Conservation (phyloP, 176 grass and related monocot species). For the Triticum dicoccoides region DNA sequence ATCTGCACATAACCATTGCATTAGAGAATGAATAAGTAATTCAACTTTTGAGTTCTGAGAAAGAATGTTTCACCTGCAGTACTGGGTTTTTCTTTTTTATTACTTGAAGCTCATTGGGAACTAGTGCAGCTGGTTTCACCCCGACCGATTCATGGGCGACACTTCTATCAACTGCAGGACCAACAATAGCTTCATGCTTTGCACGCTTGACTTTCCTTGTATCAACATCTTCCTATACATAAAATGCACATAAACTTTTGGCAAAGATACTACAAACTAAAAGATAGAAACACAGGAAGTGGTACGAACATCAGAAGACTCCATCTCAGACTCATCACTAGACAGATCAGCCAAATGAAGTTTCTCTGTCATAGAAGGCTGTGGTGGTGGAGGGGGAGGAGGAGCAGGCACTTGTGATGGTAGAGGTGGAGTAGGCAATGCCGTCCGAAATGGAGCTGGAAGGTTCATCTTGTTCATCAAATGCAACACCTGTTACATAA, state of each 20-base stretch:
- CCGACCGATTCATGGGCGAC: slow-evolving; percentile 92
- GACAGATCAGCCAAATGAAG: slow-evolving; percentile 52
- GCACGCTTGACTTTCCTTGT: slow-evolving; percentile 47
- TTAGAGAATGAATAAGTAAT: slow-evolving; percentile 6
- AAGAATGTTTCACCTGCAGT: slow-evolving; percentile 46
- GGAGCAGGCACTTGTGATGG: slow-evolving; percentile 55
- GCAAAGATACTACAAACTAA: neutral
- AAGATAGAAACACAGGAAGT: slow-evolving; percentile 2
- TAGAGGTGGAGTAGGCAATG: slow-evolving; percentile 83
- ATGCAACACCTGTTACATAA: slow-evolving; percentile 69
- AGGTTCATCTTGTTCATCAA: slow-evolving; percentile 99
- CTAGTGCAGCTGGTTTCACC: slow-evolving; percentile 62
- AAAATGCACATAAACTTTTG: neutral
- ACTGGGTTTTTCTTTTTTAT: slow-evolving; percentile 91
- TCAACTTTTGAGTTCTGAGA: neutral
- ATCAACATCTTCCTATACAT: slow-evolving; percentile 46
- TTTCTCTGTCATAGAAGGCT: slow-evolving; percentile 30
- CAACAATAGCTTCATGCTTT: slow-evolving; percentile 72
- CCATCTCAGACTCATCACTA: slow-evolving; percentile 96
- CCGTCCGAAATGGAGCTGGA: slow-evolving; percentile 96
- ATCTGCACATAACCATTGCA: slow-evolving; percentile 51
- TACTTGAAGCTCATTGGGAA: slow-evolving; percentile 73
- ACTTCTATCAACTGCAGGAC: slow-evolving; percentile 87
- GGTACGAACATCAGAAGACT: slow-evolving; percentile 81
- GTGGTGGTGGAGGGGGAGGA: slow-evolving; percentile 43